Percentiles rank a stretch among this genome's conserved stretches.
These are phyloP conservation scores for Saprolegnia parasitica DNA, from an alignment of 352 stramenopile species.

Conservation along the genomic window DNA sequence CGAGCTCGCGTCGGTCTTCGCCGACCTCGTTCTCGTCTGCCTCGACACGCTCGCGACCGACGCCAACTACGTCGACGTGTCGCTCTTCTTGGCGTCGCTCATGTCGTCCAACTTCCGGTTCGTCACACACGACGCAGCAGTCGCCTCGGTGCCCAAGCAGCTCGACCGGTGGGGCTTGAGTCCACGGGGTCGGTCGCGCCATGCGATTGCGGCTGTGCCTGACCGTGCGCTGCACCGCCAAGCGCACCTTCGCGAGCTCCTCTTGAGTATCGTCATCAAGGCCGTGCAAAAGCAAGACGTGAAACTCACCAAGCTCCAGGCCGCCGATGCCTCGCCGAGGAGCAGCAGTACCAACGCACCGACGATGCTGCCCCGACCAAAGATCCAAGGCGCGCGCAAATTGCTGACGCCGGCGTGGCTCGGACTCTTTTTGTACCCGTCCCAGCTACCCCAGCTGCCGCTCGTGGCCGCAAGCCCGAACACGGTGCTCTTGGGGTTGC, in stretches of 20 bases:
- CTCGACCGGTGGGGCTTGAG: conserved; percentile 43
- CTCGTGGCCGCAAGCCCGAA: conserved; percentile 37
- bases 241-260: conserved; percentile 49
- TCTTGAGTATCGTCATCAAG: conserved; percentile 59
- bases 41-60: conserved; percentile 43
- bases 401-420: conserved; percentile 59
- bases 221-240: conserved; percentile 34
- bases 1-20: conserved; percentile 54
- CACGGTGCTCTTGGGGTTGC: conserved; percentile 50
- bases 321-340: conserved; percentile 33
- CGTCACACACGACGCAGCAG: background rate
- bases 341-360: conserved; percentile 41
- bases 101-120: conserved; percentile 49
- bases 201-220: background rate
- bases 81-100: conserved; percentile 52
- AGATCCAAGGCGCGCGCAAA: conserved; percentile 57
- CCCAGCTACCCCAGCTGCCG: conserved; percentile 18
- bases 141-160: background rate
- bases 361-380: conserved; percentile 34
- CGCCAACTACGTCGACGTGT: conserved; percentile 59
- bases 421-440: conserved; percentile 55
- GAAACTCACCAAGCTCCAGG: conserved; percentile 54
- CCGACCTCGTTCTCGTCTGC: conserved; percentile 62
- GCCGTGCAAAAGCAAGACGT: conserved; percentile 68
- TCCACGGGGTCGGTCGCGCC: conserved; percentile 35